Evolutionary conservation across 306 rosid species (phyloP).

Genomic region (Hippophae rhamnoides): DNA sequence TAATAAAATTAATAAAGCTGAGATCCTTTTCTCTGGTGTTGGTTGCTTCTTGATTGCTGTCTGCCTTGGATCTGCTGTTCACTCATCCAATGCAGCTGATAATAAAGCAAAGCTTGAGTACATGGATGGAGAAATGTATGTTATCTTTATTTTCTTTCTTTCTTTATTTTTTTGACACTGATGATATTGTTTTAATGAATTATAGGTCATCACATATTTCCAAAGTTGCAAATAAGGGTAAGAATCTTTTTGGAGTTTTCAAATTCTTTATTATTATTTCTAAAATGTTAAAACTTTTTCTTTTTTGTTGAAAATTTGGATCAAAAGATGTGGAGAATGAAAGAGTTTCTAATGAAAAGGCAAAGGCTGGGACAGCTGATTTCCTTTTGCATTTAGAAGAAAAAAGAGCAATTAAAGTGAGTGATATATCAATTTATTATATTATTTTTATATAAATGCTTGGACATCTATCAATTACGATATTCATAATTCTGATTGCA

Average conservation of each 20-base stretch:
- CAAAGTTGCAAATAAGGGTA: slow-evolving; percentile 28
- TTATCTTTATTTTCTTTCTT: background rate
- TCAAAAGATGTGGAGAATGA: slow-evolving; percentile 36
- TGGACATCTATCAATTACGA: background rate
- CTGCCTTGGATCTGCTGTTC: slow-evolving; percentile 76
- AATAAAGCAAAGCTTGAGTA: slow-evolving; percentile 54
- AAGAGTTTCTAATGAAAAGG: slow-evolving; percentile 24
- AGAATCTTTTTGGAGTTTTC: slow-evolving; percentile 9
- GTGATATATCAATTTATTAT: slow-evolving; percentile 7
- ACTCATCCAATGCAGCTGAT: slow-evolving; percentile 79
- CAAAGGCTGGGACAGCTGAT: slow-evolving; percentile 63
- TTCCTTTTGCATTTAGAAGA: slow-evolving; percentile 69
- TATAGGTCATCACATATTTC: slow-evolving; percentile 29
- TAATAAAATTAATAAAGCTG: slow-evolving; percentile 66
- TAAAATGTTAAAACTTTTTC: slow-evolving; percentile 3
- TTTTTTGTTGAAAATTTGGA: slow-evolving; percentile 19
- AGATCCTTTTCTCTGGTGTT: slow-evolving; percentile 86
- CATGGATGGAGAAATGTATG: slow-evolving; percentile 35
- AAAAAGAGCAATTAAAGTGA: slow-evolving; percentile 70
- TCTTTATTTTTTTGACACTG: slow-evolving; percentile 7
- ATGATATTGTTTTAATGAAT: slow-evolving; percentile 10
- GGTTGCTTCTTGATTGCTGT: slow-evolving; percentile 84
- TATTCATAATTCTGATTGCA: slow-evolving; percentile 16
- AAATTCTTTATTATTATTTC: slow-evolving; percentile 6
- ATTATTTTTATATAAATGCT: background rate